Percentiles rank a stretch among this genome's conserved stretches.
phyloP scores from a whole-genome alignment of 2,329 filamentous ascomycete genomes.

The Epichloe scottii region DNA sequence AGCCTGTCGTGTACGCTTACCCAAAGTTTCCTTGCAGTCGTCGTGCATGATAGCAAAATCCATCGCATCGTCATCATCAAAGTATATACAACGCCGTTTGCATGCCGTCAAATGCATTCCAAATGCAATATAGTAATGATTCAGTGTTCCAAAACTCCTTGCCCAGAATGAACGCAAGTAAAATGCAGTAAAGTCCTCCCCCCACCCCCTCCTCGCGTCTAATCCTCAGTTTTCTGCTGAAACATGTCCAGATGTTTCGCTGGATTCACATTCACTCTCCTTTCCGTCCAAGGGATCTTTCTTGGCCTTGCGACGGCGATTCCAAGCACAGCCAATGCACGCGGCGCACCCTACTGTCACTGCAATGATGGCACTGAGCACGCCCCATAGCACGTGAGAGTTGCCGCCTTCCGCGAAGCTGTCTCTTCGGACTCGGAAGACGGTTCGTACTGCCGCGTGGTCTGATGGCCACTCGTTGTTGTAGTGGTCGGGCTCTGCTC shows the following conservation, averaged over 20 bases:
- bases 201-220: not conserved
- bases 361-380: not conserved
- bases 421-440: slow-evolving; percentile 10
- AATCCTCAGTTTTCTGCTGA: not conserved
- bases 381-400: not conserved
- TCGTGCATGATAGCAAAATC: not conserved
- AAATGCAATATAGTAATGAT: not conserved
- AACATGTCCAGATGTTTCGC: not conserved
- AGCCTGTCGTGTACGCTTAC: not conserved
- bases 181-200: too few species aligned
- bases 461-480: slow-evolving; percentile 31
- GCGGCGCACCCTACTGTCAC: not conserved
- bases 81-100: not conserved
- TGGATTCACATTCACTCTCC: not conserved
- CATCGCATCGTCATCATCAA: not conserved
- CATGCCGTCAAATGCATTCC: not conserved
- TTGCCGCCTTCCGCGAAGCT: not conserved
- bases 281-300: not conserved
- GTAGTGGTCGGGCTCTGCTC: slow-evolving; percentile 19
- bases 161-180: not conserved
- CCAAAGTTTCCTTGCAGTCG: not conserved
- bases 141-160: not conserved
- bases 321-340: not conserved
- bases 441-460: slow-evolving; percentile 23
- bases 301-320: not conserved